Evolutionary conservation across 2,329 filamentous ascomycete species (phyloP), one percentile per base, ranked within the genome.

Genomic region (Aureobasidium zeae): DNA sequence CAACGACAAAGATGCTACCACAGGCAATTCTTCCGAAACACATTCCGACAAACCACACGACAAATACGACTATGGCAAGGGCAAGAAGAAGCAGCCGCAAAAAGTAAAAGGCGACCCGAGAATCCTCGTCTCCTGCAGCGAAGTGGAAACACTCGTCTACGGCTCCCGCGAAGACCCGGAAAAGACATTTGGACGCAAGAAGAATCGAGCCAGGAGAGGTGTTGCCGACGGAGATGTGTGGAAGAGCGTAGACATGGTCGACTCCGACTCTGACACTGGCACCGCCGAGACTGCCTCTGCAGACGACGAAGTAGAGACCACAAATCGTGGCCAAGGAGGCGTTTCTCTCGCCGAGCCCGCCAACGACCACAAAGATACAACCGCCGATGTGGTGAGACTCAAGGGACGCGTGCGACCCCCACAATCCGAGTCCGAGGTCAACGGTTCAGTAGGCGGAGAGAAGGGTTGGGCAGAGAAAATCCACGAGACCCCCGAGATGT

Each of bases 401-500:
- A 45, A 34, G 8, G 35, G 34, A 8, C 29, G 42, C 9, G 35
- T 50, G 2, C 58, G 68, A 3, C 65, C 66, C 0, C 57, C 66
- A 0, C 67, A 70, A 46, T 52, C 52, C 1, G 50, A 63, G 22
- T 71, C 72, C 7, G 66, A 74, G 33, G 70, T 76, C 48, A 77
- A 77, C 38, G 72, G 70, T 31, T 74, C 71, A 46, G 64, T 76
- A 0, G 55, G 72, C 13, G 73, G 74, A 2, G 73, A 76, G 50
- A 74, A 73, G 45, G 71, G 73, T 0, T 59, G 66, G 48, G 70
- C 70, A 4, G 74, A 77, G 55, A 63, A 67, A n/a, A 60, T 64
- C 5, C 60, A 66, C 12, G 73, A 77, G 55, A 73, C 68, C 2
- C 65, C 68, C 2, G 70, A 72, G 51, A 70, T 72, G 63, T 54